phyloP scores from a whole-genome alignment of 305 asterid species.

The Lippia alba region DNA sequence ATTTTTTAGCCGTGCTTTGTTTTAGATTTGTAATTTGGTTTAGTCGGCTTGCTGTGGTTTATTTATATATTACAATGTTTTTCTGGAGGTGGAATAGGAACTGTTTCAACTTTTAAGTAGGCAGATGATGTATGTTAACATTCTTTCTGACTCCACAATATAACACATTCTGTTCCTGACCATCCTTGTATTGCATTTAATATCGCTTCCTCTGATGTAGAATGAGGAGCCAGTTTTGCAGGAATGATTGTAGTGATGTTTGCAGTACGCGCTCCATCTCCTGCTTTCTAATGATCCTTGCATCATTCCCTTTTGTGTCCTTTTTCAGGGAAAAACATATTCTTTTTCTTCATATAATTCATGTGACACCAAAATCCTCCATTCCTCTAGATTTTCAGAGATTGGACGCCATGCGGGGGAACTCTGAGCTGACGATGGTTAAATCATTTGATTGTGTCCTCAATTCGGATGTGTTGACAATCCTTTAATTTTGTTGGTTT shows the following conservation, averaged over 20 bases:
- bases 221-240: not conserved
- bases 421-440: not conserved
- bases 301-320: not conserved
- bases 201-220: conserved; percentile 20
- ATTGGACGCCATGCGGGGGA: not conserved
- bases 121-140: conserved; percentile 30
- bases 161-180: not conserved
- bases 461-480: not conserved
- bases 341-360: not conserved
- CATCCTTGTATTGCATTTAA: conserved; percentile 19
- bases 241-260: not conserved
- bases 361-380: not conserved
- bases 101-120: conserved; percentile 12
- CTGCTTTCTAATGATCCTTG: not conserved
- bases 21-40: conserved; percentile 31
- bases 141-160: conserved; percentile 17
- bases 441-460: not conserved
- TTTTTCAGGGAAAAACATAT: not conserved
- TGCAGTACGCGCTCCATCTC: not conserved
- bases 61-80: conserved; percentile 10
- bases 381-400: not conserved
- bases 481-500: not conserved
- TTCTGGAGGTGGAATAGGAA: not conserved
- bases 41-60: conserved; percentile 2
- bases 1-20: conserved; percentile 3